These are phyloP conservation scores for Neurospora sp. DNA, from an alignment of 495 filamentous ascomycete genomes.

Conservation along the genomic window DNA sequence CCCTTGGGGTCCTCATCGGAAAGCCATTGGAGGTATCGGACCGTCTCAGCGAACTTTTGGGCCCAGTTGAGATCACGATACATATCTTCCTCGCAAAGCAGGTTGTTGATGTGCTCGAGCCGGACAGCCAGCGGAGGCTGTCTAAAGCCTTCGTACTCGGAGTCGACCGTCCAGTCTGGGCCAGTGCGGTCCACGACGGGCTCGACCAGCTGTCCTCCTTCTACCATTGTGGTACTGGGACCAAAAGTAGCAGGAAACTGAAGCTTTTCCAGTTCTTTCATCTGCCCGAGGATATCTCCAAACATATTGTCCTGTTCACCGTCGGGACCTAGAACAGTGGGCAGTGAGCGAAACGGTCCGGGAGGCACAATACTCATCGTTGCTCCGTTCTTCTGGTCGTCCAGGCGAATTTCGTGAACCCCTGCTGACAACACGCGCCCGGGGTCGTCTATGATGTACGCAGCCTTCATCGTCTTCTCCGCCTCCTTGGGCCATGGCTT, in stretches of 20 bases:
- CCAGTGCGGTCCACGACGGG: not conserved
- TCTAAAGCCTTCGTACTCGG: constrained; percentile 9
- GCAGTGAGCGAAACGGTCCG: not conserved
- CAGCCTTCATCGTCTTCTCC: not conserved
- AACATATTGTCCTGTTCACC: not conserved
- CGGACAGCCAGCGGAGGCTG: constrained; percentile 17
- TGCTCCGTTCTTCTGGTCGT: not conserved
- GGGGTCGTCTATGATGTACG: not conserved
- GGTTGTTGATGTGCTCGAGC: constrained; percentile 17
- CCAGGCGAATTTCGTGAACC: not conserved
- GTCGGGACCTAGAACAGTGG: not conserved
- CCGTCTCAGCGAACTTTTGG: constrained; percentile 8
- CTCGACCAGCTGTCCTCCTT: not conserved
- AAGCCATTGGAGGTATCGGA: constrained; percentile 22
- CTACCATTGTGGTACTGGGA: not conserved
- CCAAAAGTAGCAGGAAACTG: not conserved
- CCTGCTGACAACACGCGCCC: not conserved
- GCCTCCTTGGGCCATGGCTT: not conserved
- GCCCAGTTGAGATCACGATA: constrained; percentile 20
- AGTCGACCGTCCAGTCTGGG: constrained; percentile 14
- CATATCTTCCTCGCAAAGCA: constrained; percentile 23
- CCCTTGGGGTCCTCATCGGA: constrained; percentile 3
- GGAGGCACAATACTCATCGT: not conserved
- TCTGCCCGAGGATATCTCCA: not conserved
- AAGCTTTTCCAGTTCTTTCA: not conserved